Base-by-base conservation (phyloP, 306 rosid genomes). In the Gleditsia sinensis region DNA sequence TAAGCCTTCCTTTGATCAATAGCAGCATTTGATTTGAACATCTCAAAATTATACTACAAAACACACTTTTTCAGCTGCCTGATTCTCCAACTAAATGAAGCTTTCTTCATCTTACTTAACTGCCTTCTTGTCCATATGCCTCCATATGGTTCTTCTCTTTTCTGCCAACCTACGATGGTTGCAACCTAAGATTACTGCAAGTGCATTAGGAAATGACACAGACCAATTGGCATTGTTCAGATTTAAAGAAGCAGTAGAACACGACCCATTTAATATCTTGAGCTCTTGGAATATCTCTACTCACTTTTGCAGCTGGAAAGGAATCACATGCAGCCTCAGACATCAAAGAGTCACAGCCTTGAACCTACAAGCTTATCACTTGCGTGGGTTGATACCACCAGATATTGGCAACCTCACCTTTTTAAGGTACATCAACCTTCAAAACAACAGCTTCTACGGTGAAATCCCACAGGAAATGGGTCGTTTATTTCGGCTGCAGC, bases 241-340 rank as follows among this genome's bases (percentile, higher is more conserved):
- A 46, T 33, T 83, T 55, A 85, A 73, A 65, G 80, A 73, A 72
- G 9, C 67, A 2, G 30, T 85, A 10, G 6, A 25, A 6, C 11
- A 9, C 0, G 76, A 85, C 45, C 89, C 83, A 1, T 67, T 51
- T 3, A 62, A 61, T 25, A 28, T 65, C 5, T 45, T 85, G 49
- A 51, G 43, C 21, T 73, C 78, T 24, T 88, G 85, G 76, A 83
- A 88, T 34, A 77, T 46, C 46, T 88, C 92, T 55, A 24, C 37
- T 53, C 51, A 69, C 63, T 80, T 85, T 33, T 88, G 89, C 80
- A 76, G 27, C 9, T 87, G 91, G 88, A 57, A 7, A 14, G 87
- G 88, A 67, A n/a, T 84, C 60, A 23, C 79, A 9, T 83, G 88
- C 72, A 56, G 88, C 53, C 54, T 11, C 8, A 23, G 57, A 11